Evolutionary conservation across 2,329 filamentous ascomycete genomes (phyloP).

Genomic region (Exserohilum turcica): DNA sequence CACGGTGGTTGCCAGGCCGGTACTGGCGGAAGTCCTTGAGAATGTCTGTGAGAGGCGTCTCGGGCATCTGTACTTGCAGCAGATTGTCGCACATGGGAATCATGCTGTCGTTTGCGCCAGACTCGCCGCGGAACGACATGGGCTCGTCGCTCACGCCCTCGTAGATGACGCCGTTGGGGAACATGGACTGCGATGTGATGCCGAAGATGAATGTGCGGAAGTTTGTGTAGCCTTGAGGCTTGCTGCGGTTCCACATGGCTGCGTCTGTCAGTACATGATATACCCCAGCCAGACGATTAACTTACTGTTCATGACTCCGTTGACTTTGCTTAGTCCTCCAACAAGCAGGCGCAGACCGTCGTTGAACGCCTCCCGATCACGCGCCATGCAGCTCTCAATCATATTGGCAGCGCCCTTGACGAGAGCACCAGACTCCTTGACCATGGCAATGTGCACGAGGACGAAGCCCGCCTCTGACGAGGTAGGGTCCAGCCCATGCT

Average conservation of each 20-base stretch:
- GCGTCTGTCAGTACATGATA: conserved; percentile 8
- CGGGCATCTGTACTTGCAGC: conserved; percentile 83
- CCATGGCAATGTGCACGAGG: conserved; percentile 96
- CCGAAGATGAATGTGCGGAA: conserved; percentile 98
- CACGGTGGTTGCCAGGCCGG: conserved; percentile 83
- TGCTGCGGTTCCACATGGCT: conserved; percentile 89
- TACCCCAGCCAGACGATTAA: conserved; percentile 3
- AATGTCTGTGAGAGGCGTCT: conserved; percentile 86
- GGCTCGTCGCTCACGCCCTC: conserved; percentile 79
- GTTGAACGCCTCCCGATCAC: conserved; percentile 65
- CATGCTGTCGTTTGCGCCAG: conserved; percentile 93
- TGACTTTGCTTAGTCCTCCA: conserved; percentile 69
- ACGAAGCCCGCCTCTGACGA: conserved; percentile 96
- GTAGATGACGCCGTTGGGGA: conserved; percentile 88
- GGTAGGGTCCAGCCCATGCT: conserved; percentile 81
- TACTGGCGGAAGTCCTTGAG: conserved; percentile 88
- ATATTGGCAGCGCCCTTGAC: conserved; percentile 73
- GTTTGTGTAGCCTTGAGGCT: conserved; percentile 80
- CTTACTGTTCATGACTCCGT: conserved; percentile 76
- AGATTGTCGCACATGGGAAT: conserved; percentile 89
- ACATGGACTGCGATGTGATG: conserved; percentile 92
- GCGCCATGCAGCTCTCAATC: conserved; percentile 57
- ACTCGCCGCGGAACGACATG: conserved; percentile 86
- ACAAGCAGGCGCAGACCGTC: conserved; percentile 58
- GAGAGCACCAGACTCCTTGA: conserved; percentile 78